A percentile compares a stretch with the other conserved stretches of the same genome.
These are phyloP conservation scores for Curvularia verruculosa DNA, from an alignment of 2,329 filamentous ascomycete genomes.

Conservation along the genomic window DNA sequence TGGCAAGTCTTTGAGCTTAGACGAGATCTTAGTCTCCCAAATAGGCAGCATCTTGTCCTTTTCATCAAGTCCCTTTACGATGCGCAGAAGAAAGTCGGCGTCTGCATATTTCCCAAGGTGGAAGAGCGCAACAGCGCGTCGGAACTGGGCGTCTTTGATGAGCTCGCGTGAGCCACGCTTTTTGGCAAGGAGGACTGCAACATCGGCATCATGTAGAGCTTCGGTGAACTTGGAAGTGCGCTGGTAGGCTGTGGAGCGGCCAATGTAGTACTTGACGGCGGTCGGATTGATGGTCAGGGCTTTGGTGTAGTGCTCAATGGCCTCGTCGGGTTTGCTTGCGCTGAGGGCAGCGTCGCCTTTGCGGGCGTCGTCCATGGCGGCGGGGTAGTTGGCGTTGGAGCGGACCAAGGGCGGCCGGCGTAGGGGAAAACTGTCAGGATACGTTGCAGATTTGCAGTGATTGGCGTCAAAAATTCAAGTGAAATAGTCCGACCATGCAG, in stretches of 20 bases:
- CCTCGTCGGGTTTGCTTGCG: slow-evolving; percentile 67
- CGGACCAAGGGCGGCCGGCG: background rate
- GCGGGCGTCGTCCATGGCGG: slow-evolving; percentile 59
- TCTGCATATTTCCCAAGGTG: slow-evolving; percentile 75
- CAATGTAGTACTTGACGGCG: slow-evolving; percentile 79
- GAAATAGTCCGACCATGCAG: too few relatives aligned
- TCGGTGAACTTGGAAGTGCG: slow-evolving; percentile 60
- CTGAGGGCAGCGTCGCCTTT: slow-evolving; percentile 68
- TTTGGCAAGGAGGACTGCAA: slow-evolving; percentile 67
- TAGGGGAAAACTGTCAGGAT: background rate
- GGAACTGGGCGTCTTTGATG: slow-evolving; percentile 81
- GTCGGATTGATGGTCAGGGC: slow-evolving; percentile 69
- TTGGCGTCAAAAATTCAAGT: too few relatives aligned
- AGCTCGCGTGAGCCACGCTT: slow-evolving; percentile 75
- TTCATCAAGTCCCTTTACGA: slow-evolving; percentile 60
- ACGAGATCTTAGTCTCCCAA: slow-evolving; percentile 63
- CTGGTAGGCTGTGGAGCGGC: slow-evolving; percentile 79
- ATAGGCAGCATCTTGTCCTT: slow-evolving; percentile 61
- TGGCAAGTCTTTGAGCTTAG: slow-evolving; percentile 57
- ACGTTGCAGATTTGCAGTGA: background rate
- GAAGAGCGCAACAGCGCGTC: slow-evolving; percentile 76
- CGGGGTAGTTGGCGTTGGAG: slow-evolving; percentile 22
- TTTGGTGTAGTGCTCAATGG: slow-evolving; percentile 67
- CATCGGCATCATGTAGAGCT: slow-evolving; percentile 55
- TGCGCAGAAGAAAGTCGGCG: slow-evolving; percentile 71